These are phyloP conservation scores for Oldenlandia corymbosa DNA, from an alignment of 257 asterid genomes.

Conservation along the genomic window DNA sequence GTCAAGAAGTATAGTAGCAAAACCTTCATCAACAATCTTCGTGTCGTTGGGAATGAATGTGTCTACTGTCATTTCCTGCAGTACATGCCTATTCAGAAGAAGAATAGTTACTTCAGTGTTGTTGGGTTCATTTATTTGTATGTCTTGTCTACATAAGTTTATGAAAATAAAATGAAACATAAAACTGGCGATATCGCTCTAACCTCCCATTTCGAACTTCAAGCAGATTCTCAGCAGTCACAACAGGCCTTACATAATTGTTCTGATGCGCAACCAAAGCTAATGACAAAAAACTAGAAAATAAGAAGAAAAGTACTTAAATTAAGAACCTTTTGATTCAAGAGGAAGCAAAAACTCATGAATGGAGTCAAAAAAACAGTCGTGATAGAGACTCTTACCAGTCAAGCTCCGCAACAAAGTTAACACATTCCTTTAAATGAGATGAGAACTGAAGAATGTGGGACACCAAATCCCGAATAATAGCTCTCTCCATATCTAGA, in stretches of 20 bases:
- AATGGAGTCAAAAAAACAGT: conserved; percentile 13
- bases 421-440: conserved; percentile 62
- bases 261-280: conserved; percentile 95
- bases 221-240: conserved; percentile 74
- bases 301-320: conserved; percentile 6
- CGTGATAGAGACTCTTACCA: conserved; percentile 48
- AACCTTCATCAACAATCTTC: conserved; percentile 74
- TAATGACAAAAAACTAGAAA: conserved; percentile 57
- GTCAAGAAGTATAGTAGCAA: conserved; percentile 14
- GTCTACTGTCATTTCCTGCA: conserved; percentile 97
- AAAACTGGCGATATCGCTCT: conserved; percentile 23
- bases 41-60: conserved; percentile 94
- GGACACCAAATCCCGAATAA: conserved; percentile 72
- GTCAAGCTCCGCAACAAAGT: conserved; percentile 91
- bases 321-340: conserved; percentile 23
- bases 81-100: conserved; percentile 61
- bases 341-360: conserved; percentile 13
- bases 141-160: not conserved
- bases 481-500: conserved; percentile 97
- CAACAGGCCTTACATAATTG: conserved; percentile 87
- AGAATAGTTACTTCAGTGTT: conserved; percentile 12
- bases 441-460: conserved; percentile 71
- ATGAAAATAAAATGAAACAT: conserved; percentile 3
- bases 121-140: conserved; percentile 7
- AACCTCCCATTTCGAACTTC: conserved; percentile 92